Conservation (phyloP, 2,329 filamentous ascomycete species). For the Coleophoma eucalyptorum region DNA sequence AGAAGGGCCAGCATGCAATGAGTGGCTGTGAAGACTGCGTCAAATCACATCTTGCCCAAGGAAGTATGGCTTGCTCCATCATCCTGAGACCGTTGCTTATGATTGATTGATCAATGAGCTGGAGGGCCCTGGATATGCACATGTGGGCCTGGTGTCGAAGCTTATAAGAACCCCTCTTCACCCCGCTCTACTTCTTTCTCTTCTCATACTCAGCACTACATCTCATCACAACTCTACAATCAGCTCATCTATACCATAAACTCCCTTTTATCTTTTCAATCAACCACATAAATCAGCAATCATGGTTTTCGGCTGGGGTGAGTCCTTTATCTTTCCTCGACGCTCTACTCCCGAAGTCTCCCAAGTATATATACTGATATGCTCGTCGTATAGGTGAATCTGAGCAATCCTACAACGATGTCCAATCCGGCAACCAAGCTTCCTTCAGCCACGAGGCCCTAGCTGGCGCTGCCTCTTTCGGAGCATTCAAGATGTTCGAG, state of each 20-base stretch:
- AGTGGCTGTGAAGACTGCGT: too few species aligned
- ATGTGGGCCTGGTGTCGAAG: too few species aligned
- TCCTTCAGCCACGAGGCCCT: conserved; percentile 70
- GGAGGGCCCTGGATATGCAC: too few species aligned
- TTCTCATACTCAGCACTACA: not conserved
- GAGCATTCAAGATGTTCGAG: conserved; percentile 77
- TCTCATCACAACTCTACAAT: not conserved
- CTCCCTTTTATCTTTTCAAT: not conserved
- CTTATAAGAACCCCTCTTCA: conserved; percentile 7
- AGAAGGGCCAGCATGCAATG: too few species aligned
- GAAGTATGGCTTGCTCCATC: too few species aligned
- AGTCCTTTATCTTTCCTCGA: conserved; percentile 1
- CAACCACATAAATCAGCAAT: conserved; percentile 13
- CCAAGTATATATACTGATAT: not conserved
- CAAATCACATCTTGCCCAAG: too few species aligned
- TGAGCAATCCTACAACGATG: conserved; percentile 38
- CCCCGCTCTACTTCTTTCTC: not conserved
- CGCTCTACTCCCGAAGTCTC: not conserved
- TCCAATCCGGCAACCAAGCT: conserved; percentile 48
- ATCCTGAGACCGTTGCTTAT: too few species aligned
- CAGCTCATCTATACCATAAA: not conserved
- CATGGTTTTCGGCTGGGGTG: conserved; percentile 25
- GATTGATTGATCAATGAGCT: too few species aligned
- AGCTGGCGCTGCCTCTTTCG: conserved; percentile 73
- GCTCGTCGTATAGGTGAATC: conserved; percentile 31